A percentile compares a stretch with the other conserved stretches of the same genome.
Conservation (phyloP, 768 basidiomycete genomes). For the Kockovaella imperatae region DNA sequence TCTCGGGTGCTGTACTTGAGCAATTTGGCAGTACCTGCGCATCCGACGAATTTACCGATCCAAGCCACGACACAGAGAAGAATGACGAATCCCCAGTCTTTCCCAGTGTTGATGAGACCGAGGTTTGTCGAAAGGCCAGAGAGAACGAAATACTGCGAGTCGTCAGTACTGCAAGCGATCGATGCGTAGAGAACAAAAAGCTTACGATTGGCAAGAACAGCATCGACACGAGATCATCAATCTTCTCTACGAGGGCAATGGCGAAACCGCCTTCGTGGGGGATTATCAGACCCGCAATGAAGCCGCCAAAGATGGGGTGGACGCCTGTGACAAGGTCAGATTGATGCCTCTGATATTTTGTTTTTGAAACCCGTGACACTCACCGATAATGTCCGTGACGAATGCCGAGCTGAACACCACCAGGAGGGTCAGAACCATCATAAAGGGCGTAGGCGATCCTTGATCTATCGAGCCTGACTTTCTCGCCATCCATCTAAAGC, state of each 20-base stretch:
- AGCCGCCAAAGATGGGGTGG: constrained; percentile 61
- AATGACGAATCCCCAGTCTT: constrained; percentile 73
- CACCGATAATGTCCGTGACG: constrained; percentile 74
- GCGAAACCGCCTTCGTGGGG: constrained; percentile 76
- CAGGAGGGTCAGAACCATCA: constrained; percentile 74
- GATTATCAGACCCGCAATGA: constrained; percentile 71
- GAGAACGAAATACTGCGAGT: constrained; percentile 72
- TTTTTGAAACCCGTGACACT: constrained; percentile 12
- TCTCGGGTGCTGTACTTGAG: constrained; percentile 69
- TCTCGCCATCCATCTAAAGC: constrained; percentile 59
- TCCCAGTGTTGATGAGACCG: constrained; percentile 63
- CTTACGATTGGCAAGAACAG: constrained; percentile 68
- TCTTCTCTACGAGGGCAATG: constrained; percentile 69
- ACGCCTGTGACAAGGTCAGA: constrained; percentile 19
- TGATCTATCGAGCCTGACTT: constrained; percentile 65
- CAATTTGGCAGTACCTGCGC: constrained; percentile 54
- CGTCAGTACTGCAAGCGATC: neutral
- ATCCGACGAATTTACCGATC: constrained; percentile 67
- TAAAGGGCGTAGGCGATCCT: constrained; percentile 61
- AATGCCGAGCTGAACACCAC: constrained; percentile 68
- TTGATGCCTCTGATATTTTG: constrained; percentile 2
- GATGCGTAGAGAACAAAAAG: constrained; percentile 7
- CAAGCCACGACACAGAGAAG: constrained; percentile 69
- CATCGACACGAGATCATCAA: constrained; percentile 77
- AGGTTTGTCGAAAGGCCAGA: constrained; percentile 78